phyloP scores from a whole-genome alignment of 2,329 filamentous ascomycete species.

The Alternaria angustiovoidea region DNA sequence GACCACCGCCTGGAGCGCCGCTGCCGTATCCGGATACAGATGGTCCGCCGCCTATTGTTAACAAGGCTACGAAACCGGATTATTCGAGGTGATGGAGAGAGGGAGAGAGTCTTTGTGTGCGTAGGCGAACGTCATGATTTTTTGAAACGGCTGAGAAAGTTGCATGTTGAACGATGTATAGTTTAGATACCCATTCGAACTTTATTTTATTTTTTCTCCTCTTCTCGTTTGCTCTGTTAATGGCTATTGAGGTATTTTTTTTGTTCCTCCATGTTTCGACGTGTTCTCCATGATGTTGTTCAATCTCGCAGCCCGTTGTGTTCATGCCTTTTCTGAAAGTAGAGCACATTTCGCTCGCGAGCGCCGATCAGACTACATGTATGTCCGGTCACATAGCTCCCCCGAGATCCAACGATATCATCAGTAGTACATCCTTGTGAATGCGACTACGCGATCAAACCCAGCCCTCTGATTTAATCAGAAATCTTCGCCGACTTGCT shows the following conservation, averaged over 20 bases:
- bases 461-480: neutral
- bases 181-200: conserved; percentile 27
- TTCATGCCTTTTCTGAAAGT: neutral
- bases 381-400: neutral
- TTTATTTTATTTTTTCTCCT: conserved; percentile 5
- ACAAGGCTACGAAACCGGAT: conserved; percentile 85
- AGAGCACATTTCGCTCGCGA: neutral
- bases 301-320: neutral
- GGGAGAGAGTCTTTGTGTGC: neutral
- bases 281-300: too few species aligned
- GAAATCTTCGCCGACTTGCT: neutral
- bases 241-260: too few species aligned
- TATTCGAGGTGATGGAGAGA: conserved; percentile 47
- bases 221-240: neutral
- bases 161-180: conserved; percentile 9
- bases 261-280: too few species aligned
- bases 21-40: conserved; percentile 84
- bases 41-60: conserved; percentile 82
- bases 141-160: neutral
- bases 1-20: conserved; percentile 47
- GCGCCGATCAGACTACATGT: neutral
- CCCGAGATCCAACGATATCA: neutral
- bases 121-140: neutral
- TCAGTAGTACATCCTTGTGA: neutral
- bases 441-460: neutral